phyloP scores from a whole-genome alignment of 176 grass and related monocot genomes.

The Phragmites australis region DNA sequence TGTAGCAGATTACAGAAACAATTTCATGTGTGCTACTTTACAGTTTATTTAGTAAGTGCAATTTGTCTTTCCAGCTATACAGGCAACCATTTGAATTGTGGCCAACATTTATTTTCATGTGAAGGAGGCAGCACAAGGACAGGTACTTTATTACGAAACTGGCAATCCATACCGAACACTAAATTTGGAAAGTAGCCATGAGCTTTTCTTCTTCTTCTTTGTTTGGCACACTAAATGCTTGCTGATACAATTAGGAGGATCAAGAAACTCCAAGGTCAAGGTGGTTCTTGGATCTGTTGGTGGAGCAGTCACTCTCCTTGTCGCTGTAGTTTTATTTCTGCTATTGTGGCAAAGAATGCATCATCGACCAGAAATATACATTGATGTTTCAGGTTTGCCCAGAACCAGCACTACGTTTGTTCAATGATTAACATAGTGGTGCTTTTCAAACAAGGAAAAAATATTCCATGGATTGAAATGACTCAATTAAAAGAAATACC shows the following conservation, averaged over 20 bases:
- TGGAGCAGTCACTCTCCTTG: constrained; percentile 45
- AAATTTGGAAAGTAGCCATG: constrained; percentile 22
- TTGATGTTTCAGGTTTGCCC: constrained; percentile 80
- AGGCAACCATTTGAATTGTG: constrained; percentile 73
- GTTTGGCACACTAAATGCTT: constrained; percentile 39
- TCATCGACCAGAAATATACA: constrained; percentile 54
- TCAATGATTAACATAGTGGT: background rate
- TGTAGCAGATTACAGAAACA: constrained; percentile 19
- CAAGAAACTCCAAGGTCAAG: constrained; percentile 43
- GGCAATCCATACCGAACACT: background rate
- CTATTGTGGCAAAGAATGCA: constrained; percentile 58
- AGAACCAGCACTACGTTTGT: background rate
- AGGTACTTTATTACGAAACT: constrained; percentile 32
- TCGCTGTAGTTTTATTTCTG: constrained; percentile 47
- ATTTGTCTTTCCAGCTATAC: constrained; percentile 57
- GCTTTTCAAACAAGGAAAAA: background rate
- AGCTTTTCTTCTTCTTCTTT: background rate
- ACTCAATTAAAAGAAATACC: constrained; percentile 20
- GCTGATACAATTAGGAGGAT: constrained; percentile 46
- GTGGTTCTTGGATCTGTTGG: constrained; percentile 55
- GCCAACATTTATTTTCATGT: constrained; percentile 40
- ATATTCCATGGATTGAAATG: background rate
- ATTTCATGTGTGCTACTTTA: background rate
- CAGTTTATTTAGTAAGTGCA: background rate
- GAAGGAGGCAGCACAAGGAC: constrained; percentile 1